Conservation (phyloP, 2,329 filamentous ascomycete species). For the Penicillium sp. region DNA sequence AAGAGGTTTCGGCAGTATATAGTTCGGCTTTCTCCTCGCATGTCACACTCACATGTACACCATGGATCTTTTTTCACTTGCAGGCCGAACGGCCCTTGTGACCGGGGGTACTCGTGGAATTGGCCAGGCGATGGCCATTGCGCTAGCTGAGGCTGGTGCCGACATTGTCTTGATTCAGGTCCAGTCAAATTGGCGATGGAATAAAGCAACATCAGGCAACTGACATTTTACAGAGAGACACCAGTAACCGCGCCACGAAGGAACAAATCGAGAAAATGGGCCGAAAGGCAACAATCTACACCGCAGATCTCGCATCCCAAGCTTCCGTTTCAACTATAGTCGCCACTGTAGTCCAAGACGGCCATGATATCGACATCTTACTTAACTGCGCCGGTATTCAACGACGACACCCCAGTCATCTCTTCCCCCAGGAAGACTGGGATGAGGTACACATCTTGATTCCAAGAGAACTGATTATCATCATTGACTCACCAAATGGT, state of each 20-base stretch:
- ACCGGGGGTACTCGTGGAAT: slow-evolving; percentile 41
- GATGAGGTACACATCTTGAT: slow-evolving; percentile 49
- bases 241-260: slow-evolving; percentile 20
- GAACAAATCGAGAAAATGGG: slow-evolving; percentile 29
- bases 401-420: slow-evolving; percentile 67
- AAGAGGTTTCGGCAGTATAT: not conserved
- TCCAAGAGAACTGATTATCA: not conserved
- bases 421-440: slow-evolving; percentile 73
- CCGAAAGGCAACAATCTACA: slow-evolving; percentile 35
- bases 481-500: not conserved
- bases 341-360: slow-evolving; percentile 29
- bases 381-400: slow-evolving; percentile 84
- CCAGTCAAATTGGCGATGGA: not conserved
- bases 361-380: slow-evolving; percentile 67
- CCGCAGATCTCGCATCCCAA: slow-evolving; percentile 35
- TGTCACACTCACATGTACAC: not conserved
- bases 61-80: slow-evolving; percentile 26
- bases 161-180: slow-evolving; percentile 31
- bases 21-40: slow-evolving; percentile 5
- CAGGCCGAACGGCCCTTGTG: slow-evolving; percentile 33
- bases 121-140: slow-evolving; percentile 37
- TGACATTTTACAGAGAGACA: slow-evolving; percentile 11
- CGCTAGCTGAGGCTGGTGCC: slow-evolving; percentile 38
- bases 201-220: not conserved
- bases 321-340: slow-evolving; percentile 31